phyloP scores from a whole-genome alignment of 2,329 filamentous ascomycete species.

The Cordyceps cateniannulata region DNA sequence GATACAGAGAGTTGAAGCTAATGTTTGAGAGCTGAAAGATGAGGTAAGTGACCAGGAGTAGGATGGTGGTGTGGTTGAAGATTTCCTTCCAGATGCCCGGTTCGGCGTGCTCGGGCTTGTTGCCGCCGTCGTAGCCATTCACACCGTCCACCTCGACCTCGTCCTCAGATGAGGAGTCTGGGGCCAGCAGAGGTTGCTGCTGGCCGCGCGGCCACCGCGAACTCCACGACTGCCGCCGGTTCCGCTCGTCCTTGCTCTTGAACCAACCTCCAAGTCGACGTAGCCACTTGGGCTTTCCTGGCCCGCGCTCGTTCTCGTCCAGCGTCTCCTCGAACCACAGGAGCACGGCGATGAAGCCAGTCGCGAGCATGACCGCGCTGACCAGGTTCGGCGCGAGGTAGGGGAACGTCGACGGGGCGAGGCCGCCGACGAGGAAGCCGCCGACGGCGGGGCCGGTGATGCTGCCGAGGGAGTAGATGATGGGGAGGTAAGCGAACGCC shows the following conservation, averaged over 20 bases:
- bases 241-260: constrained; percentile 1
- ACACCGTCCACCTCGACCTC: constrained; percentile 15
- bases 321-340: constrained; percentile 80
- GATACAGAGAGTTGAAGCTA: constrained; percentile 90
- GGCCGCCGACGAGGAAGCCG: constrained; percentile 66
- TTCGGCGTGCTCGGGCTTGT: constrained; percentile 26
- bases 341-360: constrained; percentile 68
- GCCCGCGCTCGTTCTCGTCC: constrained; percentile 24
- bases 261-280: constrained; percentile 24
- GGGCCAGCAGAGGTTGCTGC: constrained; percentile 25
- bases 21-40: constrained; percentile 94
- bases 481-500: constrained; percentile 89
- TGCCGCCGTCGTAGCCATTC: constrained; percentile 18
- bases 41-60: constrained; percentile 78
- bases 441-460: constrained; percentile 92
- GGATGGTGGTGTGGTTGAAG: constrained; percentile 72
- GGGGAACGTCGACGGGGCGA: constrained; percentile 60
- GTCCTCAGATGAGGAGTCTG: constrained; percentile 21
- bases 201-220: constrained; percentile 30
- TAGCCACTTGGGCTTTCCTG: constrained; percentile 29
- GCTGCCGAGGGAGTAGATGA: constrained; percentile 91
- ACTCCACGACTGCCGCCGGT: constrained; percentile 30
- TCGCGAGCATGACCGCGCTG: constrained; percentile 61
- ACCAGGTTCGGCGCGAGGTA: constrained; percentile 82
- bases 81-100: constrained; percentile 45